Conservation (phyloP, 192 early-diverging fungal genomes). For the Coemansia sp. region DNA sequence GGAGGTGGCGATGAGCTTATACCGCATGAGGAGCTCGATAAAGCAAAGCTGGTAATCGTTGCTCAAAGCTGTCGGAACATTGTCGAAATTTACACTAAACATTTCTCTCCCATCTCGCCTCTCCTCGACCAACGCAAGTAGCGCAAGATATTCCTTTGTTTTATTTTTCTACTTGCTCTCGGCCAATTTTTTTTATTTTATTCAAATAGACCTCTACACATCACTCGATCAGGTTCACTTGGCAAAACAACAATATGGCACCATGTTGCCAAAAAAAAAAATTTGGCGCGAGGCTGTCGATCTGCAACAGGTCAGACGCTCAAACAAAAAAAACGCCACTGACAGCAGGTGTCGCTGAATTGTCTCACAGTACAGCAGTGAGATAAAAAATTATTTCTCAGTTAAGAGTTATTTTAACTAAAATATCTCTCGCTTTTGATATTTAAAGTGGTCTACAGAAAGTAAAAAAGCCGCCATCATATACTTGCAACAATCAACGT, state of each 20-base stretch:
- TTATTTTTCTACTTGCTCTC: too few species aligned
- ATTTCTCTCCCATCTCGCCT: slow-evolving; percentile 42
- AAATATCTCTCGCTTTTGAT: neutral
- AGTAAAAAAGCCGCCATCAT: neutral
- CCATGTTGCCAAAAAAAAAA: neutral
- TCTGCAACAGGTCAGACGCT: neutral
- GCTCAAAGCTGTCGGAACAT: slow-evolving; percentile 9
- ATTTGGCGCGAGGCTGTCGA: neutral
- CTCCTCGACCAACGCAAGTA: slow-evolving; percentile 35
- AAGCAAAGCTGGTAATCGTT: neutral
- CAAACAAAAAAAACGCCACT: neutral
- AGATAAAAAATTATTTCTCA: neutral
- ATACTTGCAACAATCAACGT: neutral
- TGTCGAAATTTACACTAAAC: slow-evolving; percentile 35
- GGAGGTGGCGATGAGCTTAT: slow-evolving; percentile 68
- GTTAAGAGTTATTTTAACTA: too few species aligned
- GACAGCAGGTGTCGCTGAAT: neutral
- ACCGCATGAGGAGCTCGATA: neutral
- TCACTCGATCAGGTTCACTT: neutral
- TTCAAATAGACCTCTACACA: neutral
- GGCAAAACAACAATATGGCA: neutral
- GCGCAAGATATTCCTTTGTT: neutral
- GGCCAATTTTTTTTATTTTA: neutral
- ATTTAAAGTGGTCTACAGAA: neutral
- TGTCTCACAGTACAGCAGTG: neutral